These are phyloP conservation scores for Kokia cookei DNA, from an alignment of 441 rosid species.

Conservation along the genomic window DNA sequence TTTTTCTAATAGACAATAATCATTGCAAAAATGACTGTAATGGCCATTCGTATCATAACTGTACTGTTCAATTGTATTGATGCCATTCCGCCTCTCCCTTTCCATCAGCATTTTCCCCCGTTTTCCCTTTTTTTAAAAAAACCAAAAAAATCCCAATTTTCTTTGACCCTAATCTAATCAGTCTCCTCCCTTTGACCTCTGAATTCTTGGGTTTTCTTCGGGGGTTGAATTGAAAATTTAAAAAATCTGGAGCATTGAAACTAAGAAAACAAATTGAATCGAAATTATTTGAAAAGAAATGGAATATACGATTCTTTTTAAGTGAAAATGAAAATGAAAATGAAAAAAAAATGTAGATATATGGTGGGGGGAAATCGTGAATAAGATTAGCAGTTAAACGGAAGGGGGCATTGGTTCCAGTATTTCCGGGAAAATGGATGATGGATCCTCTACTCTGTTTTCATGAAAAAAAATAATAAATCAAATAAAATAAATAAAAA, in stretches of 20 bases:
- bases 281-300: background rate
- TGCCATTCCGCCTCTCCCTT: constrained; percentile 3
- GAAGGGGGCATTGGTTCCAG: constrained; percentile 7
- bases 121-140: background rate
- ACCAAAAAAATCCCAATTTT: background rate
- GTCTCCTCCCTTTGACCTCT: background rate
- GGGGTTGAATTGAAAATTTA: background rate
- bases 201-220: no score
- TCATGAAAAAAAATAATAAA: background rate
- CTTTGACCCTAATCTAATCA: background rate
- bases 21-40: constrained; percentile 2
- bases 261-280: background rate
- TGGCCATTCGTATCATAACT: background rate
- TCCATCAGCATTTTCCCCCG: constrained; percentile 9
- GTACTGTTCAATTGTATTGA: constrained; percentile 8
- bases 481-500: no score
- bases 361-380: background rate
- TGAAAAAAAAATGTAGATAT: background rate
- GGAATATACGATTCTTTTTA: background rate
- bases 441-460: background rate
- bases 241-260: background rate
- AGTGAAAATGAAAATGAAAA: background rate
- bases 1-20: background rate
- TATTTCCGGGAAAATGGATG: constrained; percentile 14
- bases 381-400: background rate